Percentiles rank a stretch among this genome's conserved stretches.
Evolutionary conservation across 352 stramenopile genomes (phyloP).

Genomic region (Pythium phragmitis): DNA sequence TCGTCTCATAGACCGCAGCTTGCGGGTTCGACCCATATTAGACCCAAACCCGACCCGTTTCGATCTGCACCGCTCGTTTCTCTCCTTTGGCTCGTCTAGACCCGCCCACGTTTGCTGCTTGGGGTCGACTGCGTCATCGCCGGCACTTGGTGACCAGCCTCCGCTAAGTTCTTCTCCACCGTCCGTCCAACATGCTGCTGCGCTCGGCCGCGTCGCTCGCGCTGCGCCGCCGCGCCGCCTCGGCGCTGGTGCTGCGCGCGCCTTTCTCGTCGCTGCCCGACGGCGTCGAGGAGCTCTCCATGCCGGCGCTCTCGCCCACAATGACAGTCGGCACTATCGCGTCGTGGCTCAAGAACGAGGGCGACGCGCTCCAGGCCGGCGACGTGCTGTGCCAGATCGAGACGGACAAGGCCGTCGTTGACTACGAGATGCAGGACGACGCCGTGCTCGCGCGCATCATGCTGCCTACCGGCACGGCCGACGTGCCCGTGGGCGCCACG

Average conservation of each 20-base stretch:
- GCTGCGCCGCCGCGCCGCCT: slow-evolving; percentile 11
- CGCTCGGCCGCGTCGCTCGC: slow-evolving; percentile 14
- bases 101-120: slow-evolving; percentile 23
- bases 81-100: slow-evolving; percentile 14
- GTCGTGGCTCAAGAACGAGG: slow-evolving; percentile 92
- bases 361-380: slow-evolving; percentile 87
- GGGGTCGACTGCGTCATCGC: slow-evolving; percentile 27
- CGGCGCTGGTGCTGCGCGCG: not conserved
- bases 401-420: slow-evolving; percentile 98
- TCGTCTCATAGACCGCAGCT: not conserved
- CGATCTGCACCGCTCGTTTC: slow-evolving; percentile 20
- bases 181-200: slow-evolving; percentile 3
- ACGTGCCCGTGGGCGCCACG: slow-evolving; percentile 91
- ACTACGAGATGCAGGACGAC: slow-evolving; percentile 99
- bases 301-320: slow-evolving; percentile 97
- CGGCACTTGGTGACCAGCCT: not conserved
- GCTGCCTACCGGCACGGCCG: slow-evolving; percentile 73
- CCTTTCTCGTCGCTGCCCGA: slow-evolving; percentile 65
- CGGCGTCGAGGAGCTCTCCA: slow-evolving; percentile 71
- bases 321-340: slow-evolving; percentile 95
- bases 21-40: not conserved
- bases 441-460: slow-evolving; percentile 94
- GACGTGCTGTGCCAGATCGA: slow-evolving; percentile 96
- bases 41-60: slow-evolving; percentile 2
- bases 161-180: not conserved